These are phyloP conservation scores for Selenicereus undatus DNA, from an alignment of 148 eudicot genomes.

Conservation along the genomic window DNA sequence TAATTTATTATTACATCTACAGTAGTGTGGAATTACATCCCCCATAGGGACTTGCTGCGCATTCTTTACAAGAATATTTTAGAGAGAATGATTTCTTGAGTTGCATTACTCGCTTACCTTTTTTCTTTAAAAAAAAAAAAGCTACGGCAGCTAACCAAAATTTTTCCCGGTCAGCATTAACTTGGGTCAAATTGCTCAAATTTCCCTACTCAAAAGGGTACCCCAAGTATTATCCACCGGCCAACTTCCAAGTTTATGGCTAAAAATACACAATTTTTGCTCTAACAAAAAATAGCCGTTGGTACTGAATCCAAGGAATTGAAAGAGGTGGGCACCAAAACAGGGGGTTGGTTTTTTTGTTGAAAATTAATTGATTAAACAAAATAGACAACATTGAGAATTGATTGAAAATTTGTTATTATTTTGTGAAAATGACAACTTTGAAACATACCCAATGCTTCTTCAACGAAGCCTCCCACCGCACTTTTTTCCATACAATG, in stretches of 20 bases:
- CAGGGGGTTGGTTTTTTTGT: neutral
- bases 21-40: too few species aligned
- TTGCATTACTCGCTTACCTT: too few species aligned
- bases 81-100: too few species aligned
- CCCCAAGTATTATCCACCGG: neutral
- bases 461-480: constrained; percentile 5
- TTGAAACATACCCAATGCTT: neutral
- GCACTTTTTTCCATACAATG: neutral
- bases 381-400: neutral
- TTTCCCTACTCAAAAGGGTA: neutral
- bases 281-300: neutral
- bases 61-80: too few species aligned
- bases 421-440: neutral
- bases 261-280: too few species aligned
- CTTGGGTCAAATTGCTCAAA: neutral
- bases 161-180: too few species aligned
- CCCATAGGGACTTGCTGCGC: too few species aligned
- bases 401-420: neutral
- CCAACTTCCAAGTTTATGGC: neutral
- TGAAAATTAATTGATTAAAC: constrained; percentile 7
- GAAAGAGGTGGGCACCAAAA: neutral
- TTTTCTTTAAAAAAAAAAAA: too few species aligned
- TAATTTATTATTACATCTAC: too few species aligned
- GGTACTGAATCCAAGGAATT: neutral
- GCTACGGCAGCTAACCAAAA: too few species aligned